These are phyloP conservation scores for Suillus weaverae DNA, from an alignment of 768 basidiomycete genomes.

Conservation along the genomic window DNA sequence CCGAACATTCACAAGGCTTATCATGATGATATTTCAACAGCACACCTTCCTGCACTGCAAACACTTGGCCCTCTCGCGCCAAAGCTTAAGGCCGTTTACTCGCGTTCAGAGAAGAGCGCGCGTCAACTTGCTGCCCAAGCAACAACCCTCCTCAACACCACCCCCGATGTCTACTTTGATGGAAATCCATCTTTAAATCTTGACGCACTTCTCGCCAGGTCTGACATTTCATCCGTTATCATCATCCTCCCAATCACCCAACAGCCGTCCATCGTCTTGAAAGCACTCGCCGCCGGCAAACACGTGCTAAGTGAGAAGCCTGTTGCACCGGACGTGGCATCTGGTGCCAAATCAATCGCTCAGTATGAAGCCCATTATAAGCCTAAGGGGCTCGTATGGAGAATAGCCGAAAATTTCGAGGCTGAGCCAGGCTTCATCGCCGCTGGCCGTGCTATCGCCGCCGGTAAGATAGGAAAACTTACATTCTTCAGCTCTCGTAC, in stretches of 20 bases:
- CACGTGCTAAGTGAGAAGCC: slow-evolving; percentile 92
- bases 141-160: slow-evolving; percentile 34
- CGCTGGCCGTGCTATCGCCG: slow-evolving; percentile 48
- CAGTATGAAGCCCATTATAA: slow-evolving; percentile 66
- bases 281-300: slow-evolving; percentile 72
- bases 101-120: slow-evolving; percentile 66
- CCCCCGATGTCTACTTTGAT: slow-evolving; percentile 60
- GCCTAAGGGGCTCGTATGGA: slow-evolving; percentile 71
- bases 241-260: slow-evolving; percentile 74
- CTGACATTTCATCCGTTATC: slow-evolving; percentile 73
- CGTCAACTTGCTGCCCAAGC: slow-evolving; percentile 52
- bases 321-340: slow-evolving; percentile 66
- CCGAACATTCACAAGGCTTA: slow-evolving; percentile 22
- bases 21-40: slow-evolving; percentile 37
- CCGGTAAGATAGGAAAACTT: slow-evolving; percentile 72
- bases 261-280: slow-evolving; percentile 68
- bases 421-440: slow-evolving; percentile 54
- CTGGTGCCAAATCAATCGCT: slow-evolving; percentile 62
- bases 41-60: slow-evolving; percentile 78
- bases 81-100: slow-evolving; percentile 72
- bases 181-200: slow-evolving; percentile 44
- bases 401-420: slow-evolving; percentile 79
- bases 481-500: slow-evolving; percentile 61
- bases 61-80: slow-evolving; percentile 47
- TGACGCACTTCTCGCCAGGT: slow-evolving; percentile 63